A percentile compares a stretch with the other conserved stretches of the same genome.
These are phyloP conservation scores for Wickerhamiella parazyma DNA, from an alignment of 805 yeast genomes.

Conservation along the genomic window DNA sequence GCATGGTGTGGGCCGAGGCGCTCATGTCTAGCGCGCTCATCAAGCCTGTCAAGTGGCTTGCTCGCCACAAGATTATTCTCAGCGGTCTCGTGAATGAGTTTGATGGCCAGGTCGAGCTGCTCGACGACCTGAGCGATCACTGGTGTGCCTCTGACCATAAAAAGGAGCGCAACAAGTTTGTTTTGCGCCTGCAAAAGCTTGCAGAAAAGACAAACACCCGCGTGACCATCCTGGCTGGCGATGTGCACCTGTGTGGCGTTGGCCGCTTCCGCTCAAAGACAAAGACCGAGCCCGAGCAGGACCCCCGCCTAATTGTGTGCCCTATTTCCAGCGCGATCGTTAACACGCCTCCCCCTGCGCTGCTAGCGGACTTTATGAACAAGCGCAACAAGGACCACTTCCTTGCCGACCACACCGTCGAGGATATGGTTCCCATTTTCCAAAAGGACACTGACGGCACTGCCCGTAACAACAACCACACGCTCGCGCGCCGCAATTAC, in stretches of 20 bases:
- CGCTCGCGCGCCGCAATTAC: slow-evolving; percentile 47
- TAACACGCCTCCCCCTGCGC: slow-evolving; percentile 85
- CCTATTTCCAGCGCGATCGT: slow-evolving; percentile 82
- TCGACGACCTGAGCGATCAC: slow-evolving; percentile 90
- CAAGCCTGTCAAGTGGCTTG: slow-evolving; percentile 47
- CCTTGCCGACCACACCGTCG: slow-evolving; percentile 51
- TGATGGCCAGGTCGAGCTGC: slow-evolving; percentile 79
- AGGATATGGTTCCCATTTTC: slow-evolving; percentile 70
- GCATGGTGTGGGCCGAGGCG: slow-evolving; percentile 81
- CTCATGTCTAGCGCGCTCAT: slow-evolving; percentile 43
- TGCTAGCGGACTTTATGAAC: slow-evolving; percentile 63
- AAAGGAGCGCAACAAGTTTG: slow-evolving; percentile 60
- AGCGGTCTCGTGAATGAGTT: slow-evolving; percentile 77
- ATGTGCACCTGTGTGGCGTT: slow-evolving; percentile 78
- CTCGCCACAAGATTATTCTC: slow-evolving; percentile 33
- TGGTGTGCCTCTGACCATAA: slow-evolving; percentile 92
- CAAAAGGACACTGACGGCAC: slow-evolving; percentile 42
- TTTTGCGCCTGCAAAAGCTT: slow-evolving; percentile 48
- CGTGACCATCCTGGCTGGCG: slow-evolving; percentile 79
- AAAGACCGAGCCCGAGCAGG: slow-evolving; percentile 44
- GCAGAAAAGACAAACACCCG: slow-evolving; percentile 54
- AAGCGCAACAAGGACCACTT: slow-evolving; percentile 56
- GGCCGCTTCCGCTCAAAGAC: slow-evolving; percentile 56
- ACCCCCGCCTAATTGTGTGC: slow-evolving; percentile 67
- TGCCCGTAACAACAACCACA: slow-evolving; percentile 34